Percentiles rank a stretch among this genome's conserved stretches.
phyloP scores from a whole-genome alignment of 1,284 basidiomycete species.

The Puccinia horiana region DNA sequence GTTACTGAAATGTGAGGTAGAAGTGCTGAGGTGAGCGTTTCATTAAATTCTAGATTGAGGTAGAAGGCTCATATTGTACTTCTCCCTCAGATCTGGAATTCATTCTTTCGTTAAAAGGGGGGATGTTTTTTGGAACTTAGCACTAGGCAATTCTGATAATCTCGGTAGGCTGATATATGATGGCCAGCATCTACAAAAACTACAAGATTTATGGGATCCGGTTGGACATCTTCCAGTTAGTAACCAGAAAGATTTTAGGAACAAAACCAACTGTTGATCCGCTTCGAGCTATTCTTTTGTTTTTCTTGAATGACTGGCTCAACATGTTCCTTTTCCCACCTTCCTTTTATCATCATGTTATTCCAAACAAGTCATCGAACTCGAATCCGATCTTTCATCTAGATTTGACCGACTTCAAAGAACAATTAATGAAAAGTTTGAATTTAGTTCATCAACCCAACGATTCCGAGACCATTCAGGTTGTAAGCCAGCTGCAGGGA shows the following conservation, averaged over 20 bases:
- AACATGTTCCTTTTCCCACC: conserved; percentile 58
- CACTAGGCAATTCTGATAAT: conserved; percentile 55
- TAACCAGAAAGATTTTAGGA: neutral
- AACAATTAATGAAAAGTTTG: conserved; percentile 56
- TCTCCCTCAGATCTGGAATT: conserved; percentile 53
- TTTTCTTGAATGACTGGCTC: conserved; percentile 54
- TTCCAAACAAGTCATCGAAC: conserved; percentile 54
- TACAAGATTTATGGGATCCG: conserved; percentile 57
- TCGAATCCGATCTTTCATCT: conserved; percentile 7
- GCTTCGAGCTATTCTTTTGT: neutral
- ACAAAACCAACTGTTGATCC: neutral
- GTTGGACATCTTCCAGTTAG: conserved; percentile 58
- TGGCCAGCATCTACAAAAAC: conserved; percentile 57
- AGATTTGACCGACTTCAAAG: conserved; percentile 36
- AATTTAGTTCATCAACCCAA: conserved; percentile 58
- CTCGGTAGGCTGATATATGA: conserved; percentile 58
- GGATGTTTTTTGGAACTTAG: conserved; percentile 59
- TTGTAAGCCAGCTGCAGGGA: conserved; percentile 40
- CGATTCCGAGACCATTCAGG: conserved; percentile 50
- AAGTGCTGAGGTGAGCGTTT: neutral
- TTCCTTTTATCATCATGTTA: conserved; percentile 59
- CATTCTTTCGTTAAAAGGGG: conserved; percentile 58
- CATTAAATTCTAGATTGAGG: neutral
- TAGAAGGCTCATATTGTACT: no score
- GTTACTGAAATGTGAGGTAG: neutral